A percentile compares a stretch with the other conserved stretches of the same genome.
phyloP scores from a whole-genome alignment of 2,329 filamentous ascomycete species.

The Fusarium heterosporum region DNA sequence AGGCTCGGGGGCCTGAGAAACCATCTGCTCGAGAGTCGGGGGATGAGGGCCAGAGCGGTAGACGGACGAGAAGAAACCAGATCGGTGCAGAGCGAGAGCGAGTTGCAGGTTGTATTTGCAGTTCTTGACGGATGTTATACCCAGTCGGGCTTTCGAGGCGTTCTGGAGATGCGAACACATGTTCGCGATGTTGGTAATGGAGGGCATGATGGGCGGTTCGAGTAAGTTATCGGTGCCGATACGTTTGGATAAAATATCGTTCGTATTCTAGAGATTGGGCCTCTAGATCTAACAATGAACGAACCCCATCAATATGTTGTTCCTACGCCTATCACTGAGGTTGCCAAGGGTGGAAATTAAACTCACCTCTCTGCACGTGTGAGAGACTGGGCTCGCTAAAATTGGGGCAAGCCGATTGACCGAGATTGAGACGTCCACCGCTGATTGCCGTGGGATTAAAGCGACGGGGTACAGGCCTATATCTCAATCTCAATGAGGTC shows the following conservation, averaged over 20 bases:
- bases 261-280: background rate
- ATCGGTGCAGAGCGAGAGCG: constrained; percentile 80
- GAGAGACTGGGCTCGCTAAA: background rate
- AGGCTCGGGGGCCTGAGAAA: constrained; percentile 62
- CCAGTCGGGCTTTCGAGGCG: constrained; percentile 83
- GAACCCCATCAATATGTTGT: constrained; percentile 15
- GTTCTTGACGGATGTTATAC: constrained; percentile 84
- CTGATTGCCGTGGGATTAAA: constrained; percentile 12
- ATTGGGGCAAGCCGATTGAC: background rate
- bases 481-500: constrained; percentile 23
- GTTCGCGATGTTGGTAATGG: constrained; percentile 77
- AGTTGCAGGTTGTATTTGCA: constrained; percentile 83
- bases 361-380: constrained; percentile 30
- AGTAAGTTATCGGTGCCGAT: background rate
- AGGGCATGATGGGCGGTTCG: constrained; percentile 50
- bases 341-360: background rate
- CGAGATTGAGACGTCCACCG: constrained; percentile 8
- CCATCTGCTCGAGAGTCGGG: constrained; percentile 60
- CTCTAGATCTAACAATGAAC: constrained; percentile 4
- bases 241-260: background rate
- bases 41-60: constrained; percentile 74
- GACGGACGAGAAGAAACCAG: constrained; percentile 84
- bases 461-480: constrained; percentile 26
- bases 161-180: constrained; percentile 94
- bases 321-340: constrained; percentile 1